Evolutionary conservation across 129 eudicot genomes (phyloP), one percentile per base, ranked within the genome.

Genomic region (Mikania micrantha): DNA sequence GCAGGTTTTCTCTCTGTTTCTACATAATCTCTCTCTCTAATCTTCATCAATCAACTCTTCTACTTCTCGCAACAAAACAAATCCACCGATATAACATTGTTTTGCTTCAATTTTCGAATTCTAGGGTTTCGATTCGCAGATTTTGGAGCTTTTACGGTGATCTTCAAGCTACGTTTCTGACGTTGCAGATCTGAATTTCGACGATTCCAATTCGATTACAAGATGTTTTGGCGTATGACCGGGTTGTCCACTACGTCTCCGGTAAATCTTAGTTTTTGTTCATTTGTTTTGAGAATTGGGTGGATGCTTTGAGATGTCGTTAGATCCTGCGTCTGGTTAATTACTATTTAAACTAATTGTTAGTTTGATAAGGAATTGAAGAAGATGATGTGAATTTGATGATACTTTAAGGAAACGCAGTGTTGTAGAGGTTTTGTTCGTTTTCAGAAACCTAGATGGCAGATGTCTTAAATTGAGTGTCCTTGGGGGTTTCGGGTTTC

Each of bases 161-260:
- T 71, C 72, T 65, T 9, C 17, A 64, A 62, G 22, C 66, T 61
- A 70, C 76, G 66, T 31, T 77, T 66, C 75, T 40, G 70, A 28
- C 75, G 64, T 59, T 54, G 60, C 80, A 78, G 92, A 86, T 86
- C 92, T 77, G 85, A 69, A 31, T 71, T 69, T 21, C 21, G 58
- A 7, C 77, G 74, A 40, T 74, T 65, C 42, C 15, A 48, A 28
- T 63, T 56, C 22, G 61, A 21, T 79, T 82, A 66, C 24, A 80
- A 57, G 70, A 90, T 90, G 97, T 90, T 87, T 72, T 90, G 97
- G 97, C 97, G 95, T 73, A 90, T 90, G 97, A 78, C 97, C 66
- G 95, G 97, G 4, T 63, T 90, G 74, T 84, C 97, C 87, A 85
- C 95, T 49, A 83, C 95, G 56, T 90, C 97, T 73, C 97, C 97